Evolutionary conservation across 257 asterid genomes (phyloP).

Genomic region (Solanum boliviense): DNA sequence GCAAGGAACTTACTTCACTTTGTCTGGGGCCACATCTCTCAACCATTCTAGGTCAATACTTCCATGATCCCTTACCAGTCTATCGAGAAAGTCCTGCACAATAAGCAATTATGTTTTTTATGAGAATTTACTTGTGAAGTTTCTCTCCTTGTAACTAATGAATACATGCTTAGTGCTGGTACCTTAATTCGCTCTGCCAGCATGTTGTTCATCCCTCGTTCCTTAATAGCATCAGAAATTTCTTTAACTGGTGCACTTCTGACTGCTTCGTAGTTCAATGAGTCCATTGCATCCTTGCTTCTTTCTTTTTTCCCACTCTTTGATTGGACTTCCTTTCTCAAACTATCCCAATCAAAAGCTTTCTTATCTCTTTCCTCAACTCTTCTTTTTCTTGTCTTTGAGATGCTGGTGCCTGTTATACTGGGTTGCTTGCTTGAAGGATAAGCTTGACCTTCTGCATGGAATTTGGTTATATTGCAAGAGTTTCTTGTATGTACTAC

Average conservation of each 20-base stretch:
- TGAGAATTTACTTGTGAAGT: background rate
- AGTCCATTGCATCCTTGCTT: conserved; percentile 56
- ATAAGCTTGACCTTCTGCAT: conserved; percentile 12
- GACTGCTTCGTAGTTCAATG: conserved; percentile 60
- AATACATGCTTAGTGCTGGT: background rate
- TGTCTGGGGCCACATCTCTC: conserved; percentile 70
- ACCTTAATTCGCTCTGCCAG: conserved; percentile 73
- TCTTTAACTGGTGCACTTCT: conserved; percentile 20
- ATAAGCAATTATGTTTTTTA: conserved; percentile 9
- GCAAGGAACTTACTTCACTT: conserved; percentile 54
- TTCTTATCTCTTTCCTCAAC: conserved; percentile 35
- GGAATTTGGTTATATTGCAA: background rate
- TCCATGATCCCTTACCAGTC: conserved; percentile 71
- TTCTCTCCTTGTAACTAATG: background rate
- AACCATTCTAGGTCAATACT: conserved; percentile 90
- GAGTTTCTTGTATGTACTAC: background rate
- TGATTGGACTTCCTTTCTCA: conserved; percentile 54
- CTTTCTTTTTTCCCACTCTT: conserved; percentile 36
- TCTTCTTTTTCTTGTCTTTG: conserved; percentile 48
- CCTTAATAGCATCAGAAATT: conserved; percentile 29
- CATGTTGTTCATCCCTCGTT: conserved; percentile 50
- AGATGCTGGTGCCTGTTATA: conserved; percentile 10
- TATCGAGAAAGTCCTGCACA: conserved; percentile 77
- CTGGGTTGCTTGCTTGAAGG: conserved; percentile 12
- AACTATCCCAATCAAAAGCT: conserved; percentile 63